Percentiles rank a stretch among this genome's conserved stretches.
Conservation (phyloP, 108 stramenopile genomes). For the Skeletonema menzelii region DNA sequence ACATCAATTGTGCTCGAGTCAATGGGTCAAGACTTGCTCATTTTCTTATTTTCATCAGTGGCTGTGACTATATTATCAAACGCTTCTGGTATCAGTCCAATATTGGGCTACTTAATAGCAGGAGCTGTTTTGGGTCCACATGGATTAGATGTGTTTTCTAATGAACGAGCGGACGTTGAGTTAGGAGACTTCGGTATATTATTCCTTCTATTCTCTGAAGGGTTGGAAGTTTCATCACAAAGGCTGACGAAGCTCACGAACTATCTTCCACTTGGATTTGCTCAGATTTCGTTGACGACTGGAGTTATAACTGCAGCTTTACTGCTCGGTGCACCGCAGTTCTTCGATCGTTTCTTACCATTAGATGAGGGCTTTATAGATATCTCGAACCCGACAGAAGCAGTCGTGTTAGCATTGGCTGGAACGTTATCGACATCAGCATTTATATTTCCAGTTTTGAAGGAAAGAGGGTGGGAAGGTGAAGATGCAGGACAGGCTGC, state of each 20-base stretch:
- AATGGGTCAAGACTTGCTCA: constrained; percentile 61
- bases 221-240: constrained; percentile 58
- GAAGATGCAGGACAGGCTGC: constrained; percentile 63
- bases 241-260: constrained; percentile 52
- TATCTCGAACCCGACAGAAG: constrained; percentile 59
- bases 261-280: constrained; percentile 61
- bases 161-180: constrained; percentile 65
- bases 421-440: constrained; percentile 71
- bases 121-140: constrained; percentile 67
- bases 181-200: constrained; percentile 82
- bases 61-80: constrained; percentile 52
- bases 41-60: constrained; percentile 68
- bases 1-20: constrained; percentile 55
- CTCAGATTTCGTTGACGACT: constrained; percentile 60
- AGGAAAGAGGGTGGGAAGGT: constrained; percentile 70
- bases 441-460: constrained; percentile 72
- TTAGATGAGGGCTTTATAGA: constrained; percentile 50
- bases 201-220: constrained; percentile 77
- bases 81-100: constrained; percentile 48
- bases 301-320: constrained; percentile 53
- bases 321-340: constrained; percentile 37
- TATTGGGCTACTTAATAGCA: constrained; percentile 68
- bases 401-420: constrained; percentile 60
- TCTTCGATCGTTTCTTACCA: constrained; percentile 39
- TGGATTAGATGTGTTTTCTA: constrained; percentile 63